Evolutionary conservation across 768 basidiomycete species (phyloP), one percentile per base, ranked within the genome.

Genomic region (Suillus plorans): DNA sequence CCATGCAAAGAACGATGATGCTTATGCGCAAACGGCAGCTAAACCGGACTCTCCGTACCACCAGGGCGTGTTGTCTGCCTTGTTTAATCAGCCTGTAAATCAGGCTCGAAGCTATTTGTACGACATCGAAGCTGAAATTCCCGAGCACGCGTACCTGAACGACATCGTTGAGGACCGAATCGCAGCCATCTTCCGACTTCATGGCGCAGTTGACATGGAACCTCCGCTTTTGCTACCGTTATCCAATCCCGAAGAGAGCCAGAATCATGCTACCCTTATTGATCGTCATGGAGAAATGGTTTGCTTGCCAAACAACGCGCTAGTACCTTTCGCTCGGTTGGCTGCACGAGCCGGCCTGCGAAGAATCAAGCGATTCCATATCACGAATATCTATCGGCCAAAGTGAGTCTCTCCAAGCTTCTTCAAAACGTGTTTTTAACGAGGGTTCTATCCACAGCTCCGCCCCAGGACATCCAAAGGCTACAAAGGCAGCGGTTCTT

Each of bases 181-280:
- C 5, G 81, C 85, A 3, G 80, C 89, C 2, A 88, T 95, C 20
- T 96, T 97, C 76, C 86, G 89, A 44, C 82, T 96, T 5, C 96
- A 96, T 71, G 96, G 96, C 7, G 95, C 96, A 4, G 86, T 97
- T 1, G 88, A 95, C 67, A 89, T 90, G 76, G 91, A 92, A 69
- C 90, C 94, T 0, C 90, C 94, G 0, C 76, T 96, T n/a, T 80
- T 97, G 13, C 86, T 94, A 74, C 95, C 91, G 1, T 81, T 86
- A 2, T 81, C 85, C 57, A 83, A 88, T 37, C 78, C 82, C 4
- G 85, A 86, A 20, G 89, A 91, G 37, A 86, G 89, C 39, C 82
- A 83, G 49, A 84, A 81, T 8, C 86, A 89, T 36, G 92, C 90
- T 3, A 80, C 87, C 7, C 87, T 94, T 68, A 84, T 98, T 37